phyloP scores from a whole-genome alignment of 805 yeast genomes.

The Wickerhamiella kurtzmanii region DNA sequence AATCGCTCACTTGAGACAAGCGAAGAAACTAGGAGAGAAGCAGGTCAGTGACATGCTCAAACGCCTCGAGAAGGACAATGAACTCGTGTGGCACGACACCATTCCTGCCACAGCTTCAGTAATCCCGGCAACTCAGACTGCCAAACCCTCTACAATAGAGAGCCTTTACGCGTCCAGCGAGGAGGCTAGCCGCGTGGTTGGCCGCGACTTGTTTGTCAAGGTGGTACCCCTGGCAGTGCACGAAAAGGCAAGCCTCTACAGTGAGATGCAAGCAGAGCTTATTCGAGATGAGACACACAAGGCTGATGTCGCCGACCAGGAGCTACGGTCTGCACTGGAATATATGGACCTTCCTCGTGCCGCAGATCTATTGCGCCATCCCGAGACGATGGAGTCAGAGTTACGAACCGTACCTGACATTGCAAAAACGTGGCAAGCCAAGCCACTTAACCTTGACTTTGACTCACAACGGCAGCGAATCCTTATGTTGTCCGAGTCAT shows the following conservation, averaged over 20 bases:
- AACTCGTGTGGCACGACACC: constrained; percentile 69
- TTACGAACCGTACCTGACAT: constrained; percentile 29
- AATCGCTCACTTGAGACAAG: constrained; percentile 45
- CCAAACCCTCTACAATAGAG: constrained; percentile 41
- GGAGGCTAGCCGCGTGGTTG: constrained; percentile 29
- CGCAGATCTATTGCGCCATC: constrained; percentile 30
- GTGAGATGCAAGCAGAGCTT: constrained; percentile 75
- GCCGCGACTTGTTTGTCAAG: constrained; percentile 53
- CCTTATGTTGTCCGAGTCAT: constrained; percentile 20
- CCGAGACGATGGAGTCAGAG: constrained; percentile 17
- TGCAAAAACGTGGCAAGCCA: constrained; percentile 21
- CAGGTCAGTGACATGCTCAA: constrained; percentile 18
- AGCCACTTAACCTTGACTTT: constrained; percentile 13
- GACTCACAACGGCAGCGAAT: constrained; percentile 19
- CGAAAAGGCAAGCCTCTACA: constrained; percentile 72
- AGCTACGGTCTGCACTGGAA: constrained; percentile 65
- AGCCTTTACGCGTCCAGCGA: constrained; percentile 30
- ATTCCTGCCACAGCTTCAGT: constrained; percentile 38
- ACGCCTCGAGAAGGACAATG: constrained; percentile 64
- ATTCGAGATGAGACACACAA: constrained; percentile 62
- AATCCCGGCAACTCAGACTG: constrained; percentile 55
- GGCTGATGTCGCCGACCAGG: constrained; percentile 66
- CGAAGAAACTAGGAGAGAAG: constrained; percentile 25
- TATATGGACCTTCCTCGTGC: constrained; percentile 60
- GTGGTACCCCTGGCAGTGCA: constrained; percentile 80